Evolutionary conservation across 768 basidiomycete species (phyloP).

Genomic region (Boletus fagicola): DNA sequence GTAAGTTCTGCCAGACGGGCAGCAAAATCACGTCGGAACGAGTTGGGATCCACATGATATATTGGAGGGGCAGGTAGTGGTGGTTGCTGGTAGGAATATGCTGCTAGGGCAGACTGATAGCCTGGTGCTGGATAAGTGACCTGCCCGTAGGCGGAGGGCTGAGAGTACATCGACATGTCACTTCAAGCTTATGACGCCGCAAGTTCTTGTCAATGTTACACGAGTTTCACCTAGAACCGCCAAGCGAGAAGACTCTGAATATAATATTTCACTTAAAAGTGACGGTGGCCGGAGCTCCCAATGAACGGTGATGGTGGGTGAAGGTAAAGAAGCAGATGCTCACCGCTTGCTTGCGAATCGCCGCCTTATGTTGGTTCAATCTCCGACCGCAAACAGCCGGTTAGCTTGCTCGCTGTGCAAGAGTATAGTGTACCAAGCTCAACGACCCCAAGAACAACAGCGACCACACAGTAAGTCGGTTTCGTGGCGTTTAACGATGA

Average conservation of each 20-base stretch:
- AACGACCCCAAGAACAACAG: slow-evolving; percentile 28
- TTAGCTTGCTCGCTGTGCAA: slow-evolving; percentile 3
- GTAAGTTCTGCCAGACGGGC: slow-evolving; percentile 75
- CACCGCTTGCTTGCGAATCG: slow-evolving; percentile 26
- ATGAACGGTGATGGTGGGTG: slow-evolving; percentile 47
- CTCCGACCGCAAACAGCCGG: slow-evolving; percentile 37
- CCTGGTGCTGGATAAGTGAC: slow-evolving; percentile 48
- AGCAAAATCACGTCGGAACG: slow-evolving; percentile 78
- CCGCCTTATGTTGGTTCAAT: slow-evolving; percentile 30
- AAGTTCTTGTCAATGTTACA: slow-evolving; percentile 33
- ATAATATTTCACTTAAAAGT: slow-evolving; percentile 51
- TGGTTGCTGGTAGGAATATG: slow-evolving; percentile 49
- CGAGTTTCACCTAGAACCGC: slow-evolving; percentile 33
- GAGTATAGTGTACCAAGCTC: slow-evolving; percentile 7
- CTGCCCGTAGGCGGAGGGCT: slow-evolving; percentile 57
- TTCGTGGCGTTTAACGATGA: not conserved
- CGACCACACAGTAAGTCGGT: slow-evolving; percentile 29
- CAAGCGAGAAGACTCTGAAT: slow-evolving; percentile 36
- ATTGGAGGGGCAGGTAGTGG: slow-evolving; percentile 41
- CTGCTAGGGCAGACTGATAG: slow-evolving; percentile 44
- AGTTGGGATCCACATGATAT: slow-evolving; percentile 59
- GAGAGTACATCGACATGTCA: slow-evolving; percentile 64
- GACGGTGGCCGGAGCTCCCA: slow-evolving; percentile 39
- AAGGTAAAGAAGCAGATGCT: slow-evolving; percentile 38
- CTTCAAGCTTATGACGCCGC: slow-evolving; percentile 38